Conservation (phyloP, 2,329 filamentous ascomycete species). For the Pseudogymnoascus sp. region DNA sequence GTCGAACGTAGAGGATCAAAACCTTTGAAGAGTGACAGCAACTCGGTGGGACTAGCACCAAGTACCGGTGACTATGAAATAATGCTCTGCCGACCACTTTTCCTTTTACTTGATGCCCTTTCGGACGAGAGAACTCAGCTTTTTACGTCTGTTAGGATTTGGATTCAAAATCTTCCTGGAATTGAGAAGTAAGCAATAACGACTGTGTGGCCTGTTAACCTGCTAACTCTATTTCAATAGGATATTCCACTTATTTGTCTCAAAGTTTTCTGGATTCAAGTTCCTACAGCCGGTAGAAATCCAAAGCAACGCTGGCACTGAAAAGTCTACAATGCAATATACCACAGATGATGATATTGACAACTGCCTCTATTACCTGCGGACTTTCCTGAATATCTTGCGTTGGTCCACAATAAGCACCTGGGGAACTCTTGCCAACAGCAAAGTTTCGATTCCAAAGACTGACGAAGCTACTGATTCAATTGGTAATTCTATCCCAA, state of each 20-base stretch:
- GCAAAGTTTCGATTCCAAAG: constrained; percentile 45
- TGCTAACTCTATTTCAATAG: constrained; percentile 34
- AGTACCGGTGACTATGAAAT: constrained; percentile 60
- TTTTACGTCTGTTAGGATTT: constrained; percentile 70
- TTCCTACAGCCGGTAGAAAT: constrained; percentile 41
- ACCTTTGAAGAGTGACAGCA: constrained; percentile 34
- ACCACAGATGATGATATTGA: constrained; percentile 62
- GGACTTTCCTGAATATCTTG: constrained; percentile 67
- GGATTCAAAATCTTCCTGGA: constrained; percentile 65
- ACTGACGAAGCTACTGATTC: constrained; percentile 39
- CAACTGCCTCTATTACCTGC: constrained; percentile 71
- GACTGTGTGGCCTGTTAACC: neutral
- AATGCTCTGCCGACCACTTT: constrained; percentile 73
- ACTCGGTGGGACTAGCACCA: constrained; percentile 38
- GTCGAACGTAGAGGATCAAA: constrained; percentile 46
- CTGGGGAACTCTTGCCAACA: constrained; percentile 65
- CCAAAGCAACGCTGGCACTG: constrained; percentile 15
- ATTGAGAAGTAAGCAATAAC: constrained; percentile 51
- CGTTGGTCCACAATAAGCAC: constrained; percentile 61
- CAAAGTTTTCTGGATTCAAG: constrained; percentile 49
- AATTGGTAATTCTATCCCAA: constrained; percentile 42
- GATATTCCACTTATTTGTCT: constrained; percentile 55
- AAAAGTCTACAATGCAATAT: constrained; percentile 30
- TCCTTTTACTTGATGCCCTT: constrained; percentile 74
- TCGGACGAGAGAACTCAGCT: constrained; percentile 65